A percentile compares a stretch with the other conserved stretches of the same genome.
phyloP scores from a whole-genome alignment of 306 rosid genomes.

The Sicyos baderoa region DNA sequence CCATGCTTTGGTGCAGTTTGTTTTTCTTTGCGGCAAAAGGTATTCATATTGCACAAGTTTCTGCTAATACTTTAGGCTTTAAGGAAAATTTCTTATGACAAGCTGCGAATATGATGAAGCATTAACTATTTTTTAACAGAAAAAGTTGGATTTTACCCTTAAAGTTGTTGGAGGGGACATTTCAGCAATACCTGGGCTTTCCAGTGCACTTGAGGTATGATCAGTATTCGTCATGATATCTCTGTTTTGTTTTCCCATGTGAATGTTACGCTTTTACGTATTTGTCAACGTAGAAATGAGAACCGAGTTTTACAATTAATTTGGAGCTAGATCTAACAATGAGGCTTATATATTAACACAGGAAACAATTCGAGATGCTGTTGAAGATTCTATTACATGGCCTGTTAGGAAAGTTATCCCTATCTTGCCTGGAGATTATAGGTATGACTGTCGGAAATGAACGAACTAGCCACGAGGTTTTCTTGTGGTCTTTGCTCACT shows the following conservation, averaged over 20 bases:
- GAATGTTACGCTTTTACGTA: neutral
- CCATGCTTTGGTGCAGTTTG: slow-evolving; percentile 96
- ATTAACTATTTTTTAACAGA: slow-evolving; percentile 41
- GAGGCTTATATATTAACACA: slow-evolving; percentile 31
- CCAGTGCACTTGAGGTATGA: slow-evolving; percentile 73
- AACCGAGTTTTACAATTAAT: neutral
- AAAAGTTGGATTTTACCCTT: slow-evolving; percentile 74
- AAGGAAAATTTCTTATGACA: neutral
- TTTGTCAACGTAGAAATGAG: neutral
- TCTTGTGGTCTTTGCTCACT: slow-evolving; percentile 22
- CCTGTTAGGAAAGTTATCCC: slow-evolving; percentile 87
- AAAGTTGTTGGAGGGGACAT: slow-evolving; percentile 91
- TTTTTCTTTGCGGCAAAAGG: slow-evolving; percentile 90
- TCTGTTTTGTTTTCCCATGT: neutral
- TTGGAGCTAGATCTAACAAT: slow-evolving; percentile 11
- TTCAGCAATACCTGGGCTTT: slow-evolving; percentile 79
- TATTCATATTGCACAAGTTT: slow-evolving; percentile 21
- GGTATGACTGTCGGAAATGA: slow-evolving; percentile 34
- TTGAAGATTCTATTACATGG: slow-evolving; percentile 94
- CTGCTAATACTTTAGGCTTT: neutral
- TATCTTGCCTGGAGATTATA: slow-evolving; percentile 92
- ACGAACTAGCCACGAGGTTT: neutral
- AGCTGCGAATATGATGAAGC: slow-evolving; percentile 1
- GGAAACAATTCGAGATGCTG: slow-evolving; percentile 79
- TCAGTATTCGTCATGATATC: neutral